These are phyloP conservation scores for Malassezia nana DNA, from an alignment of 1,284 basidiomycete genomes.

Conservation along the genomic window DNA sequence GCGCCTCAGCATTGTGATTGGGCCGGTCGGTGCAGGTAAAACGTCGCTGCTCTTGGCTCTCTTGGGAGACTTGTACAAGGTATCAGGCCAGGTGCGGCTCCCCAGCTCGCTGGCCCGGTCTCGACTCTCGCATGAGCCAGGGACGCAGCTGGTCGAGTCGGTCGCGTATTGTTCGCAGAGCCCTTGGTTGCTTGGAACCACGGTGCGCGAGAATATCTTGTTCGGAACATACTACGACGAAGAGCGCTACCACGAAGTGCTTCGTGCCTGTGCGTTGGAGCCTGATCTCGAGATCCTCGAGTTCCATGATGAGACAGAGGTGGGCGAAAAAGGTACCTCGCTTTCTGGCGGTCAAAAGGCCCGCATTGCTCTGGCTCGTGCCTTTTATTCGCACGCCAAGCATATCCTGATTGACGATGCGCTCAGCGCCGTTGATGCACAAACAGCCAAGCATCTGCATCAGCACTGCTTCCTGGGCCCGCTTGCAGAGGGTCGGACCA, in stretches of 20 bases:
- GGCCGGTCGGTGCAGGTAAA: constrained; percentile 21
- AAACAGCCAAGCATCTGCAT: constrained; percentile 57
- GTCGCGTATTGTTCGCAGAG: constrained; percentile 22
- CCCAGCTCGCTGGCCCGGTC: constrained; percentile 4
- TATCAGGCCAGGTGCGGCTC: constrained; percentile 7
- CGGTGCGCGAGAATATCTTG: constrained; percentile 25
- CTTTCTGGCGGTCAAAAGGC: constrained; percentile 29
- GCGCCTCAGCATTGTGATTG: constrained; percentile 51
- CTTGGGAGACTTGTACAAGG: constrained; percentile 19
- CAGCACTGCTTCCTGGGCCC: constrained; percentile 60
- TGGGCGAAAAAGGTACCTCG: constrained; percentile 61
- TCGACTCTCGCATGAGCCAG: constrained; percentile 40
- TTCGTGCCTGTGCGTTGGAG: constrained; percentile 18
- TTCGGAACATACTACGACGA: constrained; percentile 19
- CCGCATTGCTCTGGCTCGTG: constrained; percentile 24
- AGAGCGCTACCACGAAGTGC: constrained; percentile 19
- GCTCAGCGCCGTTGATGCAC: constrained; percentile 25
- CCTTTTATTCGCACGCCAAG: constrained; percentile 21
- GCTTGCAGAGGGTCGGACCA: constrained; percentile 59
- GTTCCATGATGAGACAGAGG: constrained; percentile 84
- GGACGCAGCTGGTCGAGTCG: constrained; percentile 56
- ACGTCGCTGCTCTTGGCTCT: constrained; percentile 22
- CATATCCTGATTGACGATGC: constrained; percentile 24
- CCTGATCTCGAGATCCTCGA: constrained; percentile 22
- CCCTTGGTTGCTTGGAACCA: constrained; percentile 21